phyloP scores from a whole-genome alignment of 2,329 filamentous ascomycete genomes.

The Xylaria arbuscula region DNA sequence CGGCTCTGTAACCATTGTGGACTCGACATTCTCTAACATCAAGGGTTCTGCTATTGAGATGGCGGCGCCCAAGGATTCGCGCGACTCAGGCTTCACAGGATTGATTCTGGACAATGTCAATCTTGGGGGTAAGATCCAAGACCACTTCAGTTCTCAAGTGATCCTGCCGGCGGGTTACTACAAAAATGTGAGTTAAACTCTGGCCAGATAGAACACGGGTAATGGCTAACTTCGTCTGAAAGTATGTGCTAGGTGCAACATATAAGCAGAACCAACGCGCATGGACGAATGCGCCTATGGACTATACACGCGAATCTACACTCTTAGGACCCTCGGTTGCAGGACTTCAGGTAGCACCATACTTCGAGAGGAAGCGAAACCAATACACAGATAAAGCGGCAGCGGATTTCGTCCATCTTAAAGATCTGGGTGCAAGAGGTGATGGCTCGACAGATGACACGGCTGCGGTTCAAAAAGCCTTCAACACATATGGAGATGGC shows the following conservation, averaged over 20 bases:
- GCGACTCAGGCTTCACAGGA: conserved; percentile 23
- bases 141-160: conserved; percentile 22
- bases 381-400: conserved; percentile 73
- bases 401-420: conserved; percentile 74
- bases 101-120: conserved; percentile 31
- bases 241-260: conserved; percentile 20
- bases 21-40: conserved; percentile 24
- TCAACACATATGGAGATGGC: conserved; percentile 55
- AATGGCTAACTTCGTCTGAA: conserved; percentile 3
- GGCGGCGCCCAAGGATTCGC: conserved; percentile 13
- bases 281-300: conserved; percentile 12
- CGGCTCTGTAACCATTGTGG: conserved; percentile 21
- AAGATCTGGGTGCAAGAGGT: conserved; percentile 74
- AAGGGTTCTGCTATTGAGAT: conserved; percentile 27
- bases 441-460: conserved; percentile 83
- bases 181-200: conserved; percentile 17
- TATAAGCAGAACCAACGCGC: conserved; percentile 14
- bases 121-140: conserved; percentile 23
- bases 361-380: conserved; percentile 82
- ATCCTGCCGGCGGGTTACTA: conserved; percentile 27
- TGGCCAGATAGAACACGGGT: background rate
- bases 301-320: conserved; percentile 24
- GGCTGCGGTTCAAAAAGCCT: conserved; percentile 71
- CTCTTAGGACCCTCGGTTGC: conserved; percentile 17
- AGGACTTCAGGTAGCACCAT: conserved; percentile 48